Conservation (phyloP, 208 protist species). For the Acanthamoeba castellanii region DNA sequence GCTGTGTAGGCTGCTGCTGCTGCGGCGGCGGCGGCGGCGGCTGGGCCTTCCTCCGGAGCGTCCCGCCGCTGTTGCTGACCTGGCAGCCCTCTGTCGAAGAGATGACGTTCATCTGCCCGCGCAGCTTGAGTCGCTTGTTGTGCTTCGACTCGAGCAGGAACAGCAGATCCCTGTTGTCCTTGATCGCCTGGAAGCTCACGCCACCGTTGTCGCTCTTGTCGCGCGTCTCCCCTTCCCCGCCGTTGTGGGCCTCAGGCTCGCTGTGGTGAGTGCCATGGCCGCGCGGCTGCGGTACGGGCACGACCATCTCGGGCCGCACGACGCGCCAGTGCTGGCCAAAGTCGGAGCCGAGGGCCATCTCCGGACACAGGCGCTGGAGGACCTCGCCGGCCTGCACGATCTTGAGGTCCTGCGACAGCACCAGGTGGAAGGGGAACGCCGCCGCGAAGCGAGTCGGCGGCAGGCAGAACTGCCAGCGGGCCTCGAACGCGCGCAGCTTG, state of each 20-base stretch:
- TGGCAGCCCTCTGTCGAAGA: neutral
- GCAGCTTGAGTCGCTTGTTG: neutral
- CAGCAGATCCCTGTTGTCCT: neutral
- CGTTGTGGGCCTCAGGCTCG: neutral
- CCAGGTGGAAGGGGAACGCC: slow-evolving; percentile 3
- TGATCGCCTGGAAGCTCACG: neutral
- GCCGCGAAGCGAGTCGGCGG: slow-evolving; percentile 13
- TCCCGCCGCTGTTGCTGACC: neutral
- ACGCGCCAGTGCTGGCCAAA: neutral
- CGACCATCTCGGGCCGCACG: neutral
- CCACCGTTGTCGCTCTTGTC: neutral
- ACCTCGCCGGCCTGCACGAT: neutral
- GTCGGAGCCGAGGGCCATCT: slow-evolving; percentile 3
- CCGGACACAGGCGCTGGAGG: neutral
- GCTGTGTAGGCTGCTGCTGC: neutral
- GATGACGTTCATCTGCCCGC: slow-evolving; percentile 15
- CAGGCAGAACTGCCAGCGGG: slow-evolving; percentile 14
- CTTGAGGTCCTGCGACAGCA: slow-evolving; percentile 26
- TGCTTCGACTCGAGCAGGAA: neutral
- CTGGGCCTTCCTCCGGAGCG: neutral
- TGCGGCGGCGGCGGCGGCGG: neutral
- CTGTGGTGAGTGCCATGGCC: neutral
- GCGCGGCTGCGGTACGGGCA: neutral
- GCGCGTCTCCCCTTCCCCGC: neutral
- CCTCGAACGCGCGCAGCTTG: neutral